These are phyloP conservation scores for Penicillium capsulatum DNA, from an alignment of 2,329 filamentous ascomycete genomes.

Conservation along the genomic window DNA sequence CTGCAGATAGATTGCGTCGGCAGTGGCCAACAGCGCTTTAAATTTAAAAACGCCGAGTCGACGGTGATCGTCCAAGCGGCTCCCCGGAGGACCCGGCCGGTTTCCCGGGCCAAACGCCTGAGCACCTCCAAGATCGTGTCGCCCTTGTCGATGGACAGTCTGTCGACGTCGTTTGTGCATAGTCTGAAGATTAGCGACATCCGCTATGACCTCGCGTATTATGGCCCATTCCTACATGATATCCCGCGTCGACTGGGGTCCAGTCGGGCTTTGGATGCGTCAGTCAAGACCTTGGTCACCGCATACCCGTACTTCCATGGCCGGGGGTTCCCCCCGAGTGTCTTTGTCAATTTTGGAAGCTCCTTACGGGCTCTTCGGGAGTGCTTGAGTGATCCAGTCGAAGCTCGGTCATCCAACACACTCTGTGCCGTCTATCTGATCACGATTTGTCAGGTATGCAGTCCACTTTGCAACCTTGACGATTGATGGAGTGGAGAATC, in stretches of 20 bases:
- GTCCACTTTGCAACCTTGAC: background rate
- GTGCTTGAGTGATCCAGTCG: constrained; percentile 23
- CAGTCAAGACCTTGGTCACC: constrained; percentile 18
- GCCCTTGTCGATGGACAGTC: constrained; percentile 8
- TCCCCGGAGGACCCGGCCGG: too few relatives aligned
- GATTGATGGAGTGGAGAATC: too few relatives aligned
- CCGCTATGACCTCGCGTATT: constrained; percentile 23
- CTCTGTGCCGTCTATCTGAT: constrained; percentile 29
- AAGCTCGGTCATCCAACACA: constrained; percentile 22
- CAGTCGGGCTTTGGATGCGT: constrained; percentile 22
- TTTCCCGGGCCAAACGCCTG: background rate
- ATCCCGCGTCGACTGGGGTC: constrained; percentile 22
- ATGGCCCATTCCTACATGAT: constrained; percentile 21
- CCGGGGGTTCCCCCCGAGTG: constrained; percentile 11
- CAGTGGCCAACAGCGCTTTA: constrained; percentile 23
- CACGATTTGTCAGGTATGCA: constrained; percentile 28
- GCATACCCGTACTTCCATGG: constrained; percentile 19
- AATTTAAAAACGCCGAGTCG: constrained; percentile 18
- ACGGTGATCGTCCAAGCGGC: background rate
- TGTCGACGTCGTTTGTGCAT: constrained; percentile 13
- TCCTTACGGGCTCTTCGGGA: constrained; percentile 22
- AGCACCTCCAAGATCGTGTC: background rate
- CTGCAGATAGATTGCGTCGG: constrained; percentile 22
- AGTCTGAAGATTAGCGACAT: constrained; percentile 21
- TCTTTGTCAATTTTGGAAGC: constrained; percentile 18